Evolutionary conservation across 2,329 filamentous ascomycete genomes (phyloP).

Genomic region (Paraphaeosphaeria sporulosa): DNA sequence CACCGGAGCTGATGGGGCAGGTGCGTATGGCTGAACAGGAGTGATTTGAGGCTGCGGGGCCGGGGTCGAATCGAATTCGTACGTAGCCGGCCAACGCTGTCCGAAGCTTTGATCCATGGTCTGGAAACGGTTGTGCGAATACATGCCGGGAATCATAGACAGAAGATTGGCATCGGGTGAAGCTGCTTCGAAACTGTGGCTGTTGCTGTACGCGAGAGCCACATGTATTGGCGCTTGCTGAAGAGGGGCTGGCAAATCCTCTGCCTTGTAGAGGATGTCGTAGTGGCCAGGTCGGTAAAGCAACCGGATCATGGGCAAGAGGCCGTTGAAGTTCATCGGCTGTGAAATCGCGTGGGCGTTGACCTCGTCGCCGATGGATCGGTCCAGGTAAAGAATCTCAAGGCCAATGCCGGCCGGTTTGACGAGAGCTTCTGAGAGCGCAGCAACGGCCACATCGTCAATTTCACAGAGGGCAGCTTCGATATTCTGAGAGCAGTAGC

Average conservation of each 20-base stretch:
- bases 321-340: slow-evolving; percentile 55
- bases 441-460: slow-evolving; percentile 84
- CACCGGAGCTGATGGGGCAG: slow-evolving; percentile 37
- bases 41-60: slow-evolving; percentile 41
- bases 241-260: slow-evolving; percentile 53
- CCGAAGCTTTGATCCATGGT: slow-evolving; percentile 34
- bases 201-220: slow-evolving; percentile 46
- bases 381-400: slow-evolving; percentile 90
- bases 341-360: slow-evolving; percentile 72
- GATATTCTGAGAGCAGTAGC: slow-evolving; percentile 74
- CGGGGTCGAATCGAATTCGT: slow-evolving; percentile 45
- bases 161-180: slow-evolving; percentile 45
- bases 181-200: slow-evolving; percentile 52
- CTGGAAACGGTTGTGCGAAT: slow-evolving; percentile 30
- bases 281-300: slow-evolving; percentile 83
- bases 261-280: slow-evolving; percentile 84
- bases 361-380: slow-evolving; percentile 78
- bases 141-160: slow-evolving; percentile 57
- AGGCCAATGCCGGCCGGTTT: slow-evolving; percentile 80
- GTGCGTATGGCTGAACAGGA: slow-evolving; percentile 43
- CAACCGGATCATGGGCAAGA: slow-evolving; percentile 69
- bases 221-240: slow-evolving; percentile 42
- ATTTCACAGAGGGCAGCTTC: slow-evolving; percentile 83
- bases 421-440: slow-evolving; percentile 79
- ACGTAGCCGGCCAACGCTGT: slow-evolving; percentile 43